Evolutionary conservation across 768 basidiomycete species (phyloP).

Genomic region (Gloeopeniophorella convolvens): DNA sequence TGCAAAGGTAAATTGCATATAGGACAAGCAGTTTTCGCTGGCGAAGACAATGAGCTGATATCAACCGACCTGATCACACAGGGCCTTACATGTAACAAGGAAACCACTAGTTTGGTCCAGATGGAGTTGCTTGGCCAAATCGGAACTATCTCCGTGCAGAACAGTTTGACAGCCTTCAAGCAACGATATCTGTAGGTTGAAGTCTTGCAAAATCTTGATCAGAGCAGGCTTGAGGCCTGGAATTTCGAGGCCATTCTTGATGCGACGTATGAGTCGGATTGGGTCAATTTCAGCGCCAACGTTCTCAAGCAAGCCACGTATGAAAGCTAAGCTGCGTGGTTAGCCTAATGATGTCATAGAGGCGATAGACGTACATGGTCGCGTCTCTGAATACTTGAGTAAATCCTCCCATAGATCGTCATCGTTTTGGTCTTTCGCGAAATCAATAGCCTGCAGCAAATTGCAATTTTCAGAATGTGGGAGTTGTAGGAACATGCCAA

Average conservation of each 20-base stretch:
- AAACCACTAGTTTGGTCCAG: conserved; percentile 76
- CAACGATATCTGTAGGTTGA: conserved; percentile 88
- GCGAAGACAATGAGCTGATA: neutral
- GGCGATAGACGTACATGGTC: conserved; percentile 54
- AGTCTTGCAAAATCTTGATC: conserved; percentile 96
- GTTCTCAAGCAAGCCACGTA: conserved; percentile 90
- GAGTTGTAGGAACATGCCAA: neutral
- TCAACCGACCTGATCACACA: neutral
- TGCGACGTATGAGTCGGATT: conserved; percentile 86
- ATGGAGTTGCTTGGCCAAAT: conserved; percentile 63
- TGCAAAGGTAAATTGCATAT: conserved; percentile 59
- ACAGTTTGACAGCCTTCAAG: conserved; percentile 90
- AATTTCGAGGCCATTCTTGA: conserved; percentile 94
- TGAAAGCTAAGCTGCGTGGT: conserved; percentile 58
- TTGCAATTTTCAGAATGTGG: neutral
- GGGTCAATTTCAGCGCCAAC: conserved; percentile 96
- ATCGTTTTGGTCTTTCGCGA: conserved; percentile 95
- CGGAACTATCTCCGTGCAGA: conserved; percentile 73
- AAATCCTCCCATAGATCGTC: conserved; percentile 98
- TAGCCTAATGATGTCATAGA: neutral
- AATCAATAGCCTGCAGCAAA: conserved; percentile 62
- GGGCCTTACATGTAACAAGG: conserved; percentile 60
- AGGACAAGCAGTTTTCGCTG: conserved; percentile 60
- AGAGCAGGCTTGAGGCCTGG: conserved; percentile 90
- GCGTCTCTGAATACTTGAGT: conserved; percentile 86